Conservation (phyloP, 345 rosid species). For the Physaria fendleri region DNA sequence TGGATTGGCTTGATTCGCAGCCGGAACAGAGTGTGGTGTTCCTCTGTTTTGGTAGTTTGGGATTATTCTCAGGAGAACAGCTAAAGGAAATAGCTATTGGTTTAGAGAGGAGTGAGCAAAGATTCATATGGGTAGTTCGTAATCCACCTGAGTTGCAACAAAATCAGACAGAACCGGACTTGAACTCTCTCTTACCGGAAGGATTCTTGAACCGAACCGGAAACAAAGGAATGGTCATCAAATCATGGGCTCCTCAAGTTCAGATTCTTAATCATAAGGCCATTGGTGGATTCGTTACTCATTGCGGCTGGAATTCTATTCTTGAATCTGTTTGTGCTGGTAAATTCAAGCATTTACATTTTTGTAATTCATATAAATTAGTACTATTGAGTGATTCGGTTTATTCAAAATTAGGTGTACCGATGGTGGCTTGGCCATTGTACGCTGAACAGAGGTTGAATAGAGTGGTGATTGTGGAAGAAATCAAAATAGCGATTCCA, state of each 20-base stretch:
- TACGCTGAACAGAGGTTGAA: constrained; percentile 47
- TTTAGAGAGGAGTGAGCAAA: constrained; percentile 39
- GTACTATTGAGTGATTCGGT: neutral
- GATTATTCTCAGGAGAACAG: constrained; percentile 38
- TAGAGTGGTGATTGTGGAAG: constrained; percentile 43
- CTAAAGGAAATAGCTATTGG: constrained; percentile 41
- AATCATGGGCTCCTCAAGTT: constrained; percentile 60
- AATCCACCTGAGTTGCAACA: constrained; percentile 28
- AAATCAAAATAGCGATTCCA: constrained; percentile 43
- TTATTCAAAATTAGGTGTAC: constrained; percentile 23
- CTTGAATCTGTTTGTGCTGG: constrained; percentile 53
- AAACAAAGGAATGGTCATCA: constrained; percentile 40
- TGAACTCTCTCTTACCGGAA: constrained; percentile 34
- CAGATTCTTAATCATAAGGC: constrained; percentile 44
- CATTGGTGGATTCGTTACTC: constrained; percentile 56
- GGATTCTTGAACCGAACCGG: constrained; percentile 37
- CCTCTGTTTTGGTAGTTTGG: constrained; percentile 55
- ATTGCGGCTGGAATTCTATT: constrained; percentile 68
- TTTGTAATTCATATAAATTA: neutral
- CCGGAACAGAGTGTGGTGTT: constrained; percentile 43
- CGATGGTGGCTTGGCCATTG: constrained; percentile 51
- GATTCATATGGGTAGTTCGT: constrained; percentile 54
- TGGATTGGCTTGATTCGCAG: constrained; percentile 46
- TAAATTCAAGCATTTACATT: neutral
- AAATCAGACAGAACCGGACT: constrained; percentile 24